Evolutionary conservation across 1,284 basidiomycete species (phyloP).

Genomic region (Testicularia cyperi): DNA sequence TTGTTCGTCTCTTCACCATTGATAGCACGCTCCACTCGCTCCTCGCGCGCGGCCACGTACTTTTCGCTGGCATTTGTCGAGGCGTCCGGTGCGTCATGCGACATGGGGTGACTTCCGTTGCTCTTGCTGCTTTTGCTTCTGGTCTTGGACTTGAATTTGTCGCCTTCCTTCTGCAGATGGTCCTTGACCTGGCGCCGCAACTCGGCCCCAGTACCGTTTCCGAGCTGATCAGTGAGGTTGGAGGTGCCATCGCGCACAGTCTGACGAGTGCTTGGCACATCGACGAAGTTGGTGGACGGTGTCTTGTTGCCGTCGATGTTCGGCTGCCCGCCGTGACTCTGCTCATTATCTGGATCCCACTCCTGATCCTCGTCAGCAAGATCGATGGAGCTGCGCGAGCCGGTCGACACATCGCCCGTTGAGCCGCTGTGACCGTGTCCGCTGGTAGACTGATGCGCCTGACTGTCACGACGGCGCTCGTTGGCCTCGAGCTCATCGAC

Average conservation of each 20-base stretch:
- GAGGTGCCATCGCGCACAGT: slow-evolving; percentile 8
- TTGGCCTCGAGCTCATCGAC: slow-evolving; percentile 76
- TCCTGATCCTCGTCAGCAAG: slow-evolving; percentile 45
- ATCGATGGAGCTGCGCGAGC: slow-evolving; percentile 4
- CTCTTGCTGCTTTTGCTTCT: no score
- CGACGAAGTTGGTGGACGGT: slow-evolving; percentile 9
- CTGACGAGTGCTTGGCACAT: slow-evolving; percentile 11
- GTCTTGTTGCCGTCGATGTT: slow-evolving; percentile 2
- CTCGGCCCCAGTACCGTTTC: slow-evolving; percentile 10
- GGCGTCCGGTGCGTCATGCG: neutral
- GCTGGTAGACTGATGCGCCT: neutral
- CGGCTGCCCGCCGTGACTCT: slow-evolving; percentile 61
- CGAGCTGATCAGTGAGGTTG: slow-evolving; percentile 5
- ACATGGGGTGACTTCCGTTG: neutral
- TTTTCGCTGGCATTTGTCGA: slow-evolving; percentile 26
- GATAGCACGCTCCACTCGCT: slow-evolving; percentile 18
- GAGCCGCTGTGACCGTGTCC: slow-evolving; percentile 4
- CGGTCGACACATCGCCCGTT: slow-evolving; percentile 1
- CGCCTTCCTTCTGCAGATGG: slow-evolving; percentile 2
- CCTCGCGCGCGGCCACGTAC: slow-evolving; percentile 19
- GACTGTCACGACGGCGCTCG: slow-evolving; percentile 20
- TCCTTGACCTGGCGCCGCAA: slow-evolving; percentile 30
- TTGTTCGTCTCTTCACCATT: slow-evolving; percentile 21
- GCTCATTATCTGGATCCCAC: slow-evolving; percentile 81
- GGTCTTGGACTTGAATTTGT: slow-evolving; percentile 5